These are phyloP conservation scores for Microcos paniculata DNA, from an alignment of 345 rosid genomes.

Conservation along the genomic window DNA sequence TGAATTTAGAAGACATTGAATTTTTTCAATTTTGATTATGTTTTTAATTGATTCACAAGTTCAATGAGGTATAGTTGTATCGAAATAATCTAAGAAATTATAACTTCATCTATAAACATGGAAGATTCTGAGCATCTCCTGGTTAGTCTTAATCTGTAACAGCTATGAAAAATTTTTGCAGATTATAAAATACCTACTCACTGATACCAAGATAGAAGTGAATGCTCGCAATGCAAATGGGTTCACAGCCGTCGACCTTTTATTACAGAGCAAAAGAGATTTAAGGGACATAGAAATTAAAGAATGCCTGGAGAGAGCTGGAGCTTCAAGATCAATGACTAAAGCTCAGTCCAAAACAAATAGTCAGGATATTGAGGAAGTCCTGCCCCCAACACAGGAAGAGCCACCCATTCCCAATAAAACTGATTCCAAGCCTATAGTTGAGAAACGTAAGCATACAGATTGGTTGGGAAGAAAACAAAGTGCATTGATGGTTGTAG, in stretches of 20 bases:
- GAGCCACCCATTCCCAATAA: background rate
- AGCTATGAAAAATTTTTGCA: constrained; percentile 10
- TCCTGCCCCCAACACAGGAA: background rate
- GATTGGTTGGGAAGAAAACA: constrained; percentile 21
- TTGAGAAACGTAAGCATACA: background rate
- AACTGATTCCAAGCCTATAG: background rate
- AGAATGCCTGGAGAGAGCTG: constrained; percentile 5
- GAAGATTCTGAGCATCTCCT: no score
- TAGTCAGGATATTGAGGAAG: background rate
- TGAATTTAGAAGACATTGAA: background rate
- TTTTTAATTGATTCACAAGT: no score
- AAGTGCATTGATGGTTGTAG: constrained; percentile 34
- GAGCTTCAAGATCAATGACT: background rate
- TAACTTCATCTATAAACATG: no score
- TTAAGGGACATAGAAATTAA: constrained; percentile 22
- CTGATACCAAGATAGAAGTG: constrained; percentile 15
- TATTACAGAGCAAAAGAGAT: constrained; percentile 12
- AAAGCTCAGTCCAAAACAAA: background rate
- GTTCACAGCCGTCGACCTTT: constrained; percentile 16
- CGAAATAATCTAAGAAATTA: no score
- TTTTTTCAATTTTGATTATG: no score
- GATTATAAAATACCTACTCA: constrained; percentile 23
- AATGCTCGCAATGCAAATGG: constrained; percentile 22
- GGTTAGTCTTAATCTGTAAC: background rate
- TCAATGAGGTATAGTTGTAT: no score